Evolutionary conservation across 192 early-diverging fungal species (phyloP).

Genomic region (Coemansia sp.): DNA sequence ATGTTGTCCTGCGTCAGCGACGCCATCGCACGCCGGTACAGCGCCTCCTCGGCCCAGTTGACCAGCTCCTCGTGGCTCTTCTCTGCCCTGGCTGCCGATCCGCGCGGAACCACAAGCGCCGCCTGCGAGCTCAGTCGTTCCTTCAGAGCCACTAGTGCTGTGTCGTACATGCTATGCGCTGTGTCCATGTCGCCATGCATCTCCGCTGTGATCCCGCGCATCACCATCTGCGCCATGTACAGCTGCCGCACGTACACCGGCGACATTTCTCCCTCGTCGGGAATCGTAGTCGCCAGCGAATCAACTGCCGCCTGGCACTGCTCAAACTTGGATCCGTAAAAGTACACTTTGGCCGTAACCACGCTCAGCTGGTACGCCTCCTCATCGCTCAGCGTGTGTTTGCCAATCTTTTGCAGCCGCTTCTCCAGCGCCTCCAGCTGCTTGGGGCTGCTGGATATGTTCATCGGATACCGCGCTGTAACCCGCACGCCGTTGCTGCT

Average conservation of each 20-base stretch:
- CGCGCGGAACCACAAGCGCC: conserved; percentile 44
- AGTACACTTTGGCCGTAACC: conserved; percentile 60
- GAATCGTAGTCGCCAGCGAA: conserved; percentile 31
- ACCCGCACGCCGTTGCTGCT: background rate
- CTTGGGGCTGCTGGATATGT: conserved; percentile 23
- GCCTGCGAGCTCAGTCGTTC: conserved; percentile 25
- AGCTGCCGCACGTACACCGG: conserved; percentile 62
- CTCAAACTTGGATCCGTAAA: conserved; percentile 54
- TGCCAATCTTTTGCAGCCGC: conserved; percentile 14
- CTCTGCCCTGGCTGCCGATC: conserved; percentile 14
- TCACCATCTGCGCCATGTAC: conserved; percentile 55
- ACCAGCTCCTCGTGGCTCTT: conserved; percentile 52
- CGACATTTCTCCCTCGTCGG: conserved; percentile 42
- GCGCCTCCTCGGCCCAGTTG: conserved; percentile 66
- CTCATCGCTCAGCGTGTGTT: conserved; percentile 32
- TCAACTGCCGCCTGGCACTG: conserved; percentile 33
- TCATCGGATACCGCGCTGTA: conserved; percentile 32
- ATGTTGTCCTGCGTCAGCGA: conserved; percentile 26
- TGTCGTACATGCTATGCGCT: conserved; percentile 57
- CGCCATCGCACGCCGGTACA: conserved; percentile 63
- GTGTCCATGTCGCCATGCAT: conserved; percentile 35
- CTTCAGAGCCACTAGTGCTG: conserved; percentile 37
- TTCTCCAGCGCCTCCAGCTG: conserved; percentile 26
- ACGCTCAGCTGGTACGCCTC: conserved; percentile 45
- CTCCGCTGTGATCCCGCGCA: conserved; percentile 54